phyloP scores from a whole-genome alignment of 495 filamentous ascomycete species.

The Parathielavia hyrcaniae region DNA sequence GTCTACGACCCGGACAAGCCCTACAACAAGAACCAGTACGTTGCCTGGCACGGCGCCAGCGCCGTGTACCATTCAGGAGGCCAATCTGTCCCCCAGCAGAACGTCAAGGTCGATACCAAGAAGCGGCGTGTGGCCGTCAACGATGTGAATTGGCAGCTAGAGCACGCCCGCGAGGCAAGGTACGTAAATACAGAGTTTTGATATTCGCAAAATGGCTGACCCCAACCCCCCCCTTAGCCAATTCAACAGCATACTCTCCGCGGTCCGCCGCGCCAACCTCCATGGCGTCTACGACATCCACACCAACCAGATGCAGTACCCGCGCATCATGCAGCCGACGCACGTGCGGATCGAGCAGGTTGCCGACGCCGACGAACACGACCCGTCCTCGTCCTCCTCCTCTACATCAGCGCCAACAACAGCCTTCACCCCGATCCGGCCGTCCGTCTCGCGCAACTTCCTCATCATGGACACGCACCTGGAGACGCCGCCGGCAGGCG shows the following conservation, averaged over 20 bases:
- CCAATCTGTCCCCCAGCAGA: conserved; percentile 68
- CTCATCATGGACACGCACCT: conserved; percentile 65
- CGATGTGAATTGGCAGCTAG: conserved; percentile 93
- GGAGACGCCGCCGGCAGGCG: conserved; percentile 48
- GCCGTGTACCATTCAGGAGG: conserved; percentile 83
- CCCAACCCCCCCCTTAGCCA: conserved; percentile 45
- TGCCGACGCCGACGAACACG: conserved; percentile 19
- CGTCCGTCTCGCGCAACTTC: conserved; percentile 65
- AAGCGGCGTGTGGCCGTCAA: conserved; percentile 85
- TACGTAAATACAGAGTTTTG: conserved; percentile 38
- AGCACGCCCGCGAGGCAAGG: conserved; percentile 87
- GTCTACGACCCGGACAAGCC: conserved; percentile 62
- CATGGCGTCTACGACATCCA: conserved; percentile 86
- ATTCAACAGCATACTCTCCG: conserved; percentile 67
- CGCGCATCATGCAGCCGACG: conserved; percentile 82
- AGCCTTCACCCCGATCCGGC: conserved; percentile 59
- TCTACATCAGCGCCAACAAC: conserved; percentile 24
- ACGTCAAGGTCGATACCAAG: conserved; percentile 65
- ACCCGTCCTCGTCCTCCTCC: conserved; percentile 4
- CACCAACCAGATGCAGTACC: conserved; percentile 84
- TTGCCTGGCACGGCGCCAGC: conserved; percentile 96
- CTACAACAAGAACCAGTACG: conserved; percentile 94
- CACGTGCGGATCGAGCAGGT: conserved; percentile 74
- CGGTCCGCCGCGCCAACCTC: conserved; percentile 57
- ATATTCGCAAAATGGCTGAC: not conserved